Evolutionary conservation across 2,329 filamentous ascomycete genomes (phyloP), one percentile per base, ranked within the genome.

Genomic region (Pseudonectria buxi): DNA sequence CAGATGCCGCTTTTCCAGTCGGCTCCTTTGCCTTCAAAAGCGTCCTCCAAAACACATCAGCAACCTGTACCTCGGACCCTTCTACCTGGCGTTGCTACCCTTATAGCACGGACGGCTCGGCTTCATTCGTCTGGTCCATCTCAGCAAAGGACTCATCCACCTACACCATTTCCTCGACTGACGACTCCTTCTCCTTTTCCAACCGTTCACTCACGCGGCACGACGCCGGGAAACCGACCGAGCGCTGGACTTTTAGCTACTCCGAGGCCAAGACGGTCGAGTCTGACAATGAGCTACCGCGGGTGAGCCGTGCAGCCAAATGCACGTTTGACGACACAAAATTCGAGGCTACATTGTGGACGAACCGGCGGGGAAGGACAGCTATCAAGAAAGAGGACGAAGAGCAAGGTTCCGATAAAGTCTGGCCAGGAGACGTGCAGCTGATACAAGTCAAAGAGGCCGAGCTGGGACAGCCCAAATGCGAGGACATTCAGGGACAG

Each of bases 91-190:
- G 65, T 36, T 85, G 81, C 62, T 74, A 70, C 41, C 77, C 79
- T 2, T 74, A 71, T 49, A 58, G 58, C 4, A 31, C 44, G 10
- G 60, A 64, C 14, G 59, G 61, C 4, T 53, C 67, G 4, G 65
- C 72, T 0, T 72, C 68, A 6, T 81, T 83, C 56, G 68, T 74
- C 53, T 84, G 78, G 79, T 65, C 72, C 39, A 77, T 85, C 38
- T 56, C 57, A 3, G 51, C 62, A 4, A 41, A 51, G n/a, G 59
- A 63, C 28, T 45, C 53, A 11, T 53, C 54, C 24, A 55, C 59
- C 11, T 78, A 71, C 56, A 60, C 59, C 29, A 72, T 81, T 43
- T 77, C 77, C 5, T 74, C 74, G 3, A 65, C 64, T 14, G 57
- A 67, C 18, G 76, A 77, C 45, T 69, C 70, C 1, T 75, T 81